Evolutionary conservation across 805 yeast genomes (phyloP), one percentile per base, ranked within the genome.

Genomic region (Saccharomycopsis fibuligera): DNA sequence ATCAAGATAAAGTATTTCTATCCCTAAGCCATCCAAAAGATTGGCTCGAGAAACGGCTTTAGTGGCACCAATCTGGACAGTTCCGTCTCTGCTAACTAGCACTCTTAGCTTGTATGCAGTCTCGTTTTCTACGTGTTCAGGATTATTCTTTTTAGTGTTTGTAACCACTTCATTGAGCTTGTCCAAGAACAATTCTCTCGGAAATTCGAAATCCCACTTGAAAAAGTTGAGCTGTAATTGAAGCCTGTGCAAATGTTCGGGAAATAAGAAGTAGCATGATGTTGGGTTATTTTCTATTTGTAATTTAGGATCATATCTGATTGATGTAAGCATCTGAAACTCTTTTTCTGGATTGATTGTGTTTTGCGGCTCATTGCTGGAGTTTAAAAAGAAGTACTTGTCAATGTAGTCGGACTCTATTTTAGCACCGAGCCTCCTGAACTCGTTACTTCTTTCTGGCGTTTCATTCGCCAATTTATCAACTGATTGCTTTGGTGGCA

Each of bases 221-320:
- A 89, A 86, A 60, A 70, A 81, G 16, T 62, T 56, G 14, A 83
- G 58, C 0, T 86, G 65, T 51, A 73, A 72, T 41, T 73, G 68
- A 24, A 87, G 60, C 39, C 96, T 69, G 41, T 74, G 72, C 41
- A 72, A 67, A 64, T 88, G 96, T 50, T 78, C 78, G 12, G 75
- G 73, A 25, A 86, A 65, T 19, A 88, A 67, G 56, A 83, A 80
- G 64, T 86, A 87, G 27, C 37, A 27, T 46, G 53, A 30, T 36
- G 35, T 47, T 2, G 53, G 48, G 43, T 40, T 23, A 48, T 41
- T 21, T 37, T 43, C 30, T 39, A 44, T n/a, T 40, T 38, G 14
- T 45, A 84, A 61, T 8, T 61, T 56, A 1, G 95, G 91, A 56
- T 86, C 95, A 59, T 83, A 88, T 44, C 96, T 68, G 35, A 88